Evolutionary conservation across 2,329 filamentous ascomycete species (phyloP).

Genomic region (Colletotrichum theobromicola): DNA sequence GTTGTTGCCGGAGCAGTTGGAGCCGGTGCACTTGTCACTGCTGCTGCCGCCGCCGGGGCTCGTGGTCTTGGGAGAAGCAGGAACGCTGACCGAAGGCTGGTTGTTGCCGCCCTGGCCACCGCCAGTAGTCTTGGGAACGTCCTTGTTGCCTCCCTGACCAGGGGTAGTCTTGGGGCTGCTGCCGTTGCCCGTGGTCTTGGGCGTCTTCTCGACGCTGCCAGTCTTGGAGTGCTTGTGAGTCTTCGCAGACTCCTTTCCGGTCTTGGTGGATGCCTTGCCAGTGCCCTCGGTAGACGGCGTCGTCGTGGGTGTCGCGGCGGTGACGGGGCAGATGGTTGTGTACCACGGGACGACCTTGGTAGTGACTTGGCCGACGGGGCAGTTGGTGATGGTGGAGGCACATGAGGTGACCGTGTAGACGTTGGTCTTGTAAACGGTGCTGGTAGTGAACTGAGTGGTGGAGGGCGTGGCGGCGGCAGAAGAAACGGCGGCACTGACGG

Average conservation of each 20-base stretch:
- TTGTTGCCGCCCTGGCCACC: background rate
- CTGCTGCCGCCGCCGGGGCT: background rate
- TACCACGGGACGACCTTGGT: slow-evolving; percentile 38
- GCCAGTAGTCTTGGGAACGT: background rate
- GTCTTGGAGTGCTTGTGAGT: background rate
- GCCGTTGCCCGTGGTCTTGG: background rate
- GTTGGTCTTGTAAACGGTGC: slow-evolving; percentile 43
- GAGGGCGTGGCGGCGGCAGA: background rate
- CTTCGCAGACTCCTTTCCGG: background rate
- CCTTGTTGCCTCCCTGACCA: background rate
- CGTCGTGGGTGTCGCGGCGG: background rate
- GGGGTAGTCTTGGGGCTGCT: background rate
- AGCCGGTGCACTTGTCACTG: background rate
- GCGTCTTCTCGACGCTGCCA: slow-evolving; percentile 38
- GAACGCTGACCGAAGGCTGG: background rate
- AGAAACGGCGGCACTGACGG: slow-evolving; percentile 31
- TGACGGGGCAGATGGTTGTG: slow-evolving; percentile 49
- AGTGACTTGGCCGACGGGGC: slow-evolving; percentile 40
- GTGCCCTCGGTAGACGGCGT: slow-evolving; percentile 1
- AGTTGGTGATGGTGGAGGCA: slow-evolving; percentile 45
- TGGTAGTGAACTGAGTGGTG: slow-evolving; percentile 29
- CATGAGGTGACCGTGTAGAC: slow-evolving; percentile 63
- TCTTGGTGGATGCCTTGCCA: background rate
- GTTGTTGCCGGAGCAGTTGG: background rate
- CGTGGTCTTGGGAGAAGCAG: slow-evolving; percentile 1